Conservation (phyloP, 116 monocot genomes). For the Trichopus zeylanicus region DNA sequence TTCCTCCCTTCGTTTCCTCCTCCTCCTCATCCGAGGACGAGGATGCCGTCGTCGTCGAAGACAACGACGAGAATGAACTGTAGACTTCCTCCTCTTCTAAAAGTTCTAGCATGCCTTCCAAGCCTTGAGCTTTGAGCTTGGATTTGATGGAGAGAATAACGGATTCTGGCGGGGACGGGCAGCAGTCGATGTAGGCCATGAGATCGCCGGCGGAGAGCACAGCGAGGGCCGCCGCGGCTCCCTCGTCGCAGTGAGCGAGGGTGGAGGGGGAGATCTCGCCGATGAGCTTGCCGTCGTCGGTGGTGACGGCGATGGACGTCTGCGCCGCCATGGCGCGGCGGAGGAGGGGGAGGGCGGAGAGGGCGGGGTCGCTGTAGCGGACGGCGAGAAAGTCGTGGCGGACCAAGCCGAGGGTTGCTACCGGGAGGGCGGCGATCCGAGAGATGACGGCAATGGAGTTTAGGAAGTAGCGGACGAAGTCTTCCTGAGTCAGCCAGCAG, state of each 20-base stretch:
- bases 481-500: slow-evolving; percentile 79
- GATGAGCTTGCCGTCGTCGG: slow-evolving; percentile 42
- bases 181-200: slow-evolving; percentile 45
- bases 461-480: slow-evolving; percentile 77
- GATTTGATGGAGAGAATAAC: slow-evolving; percentile 12
- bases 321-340: slow-evolving; percentile 27
- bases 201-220: slow-evolving; percentile 55
- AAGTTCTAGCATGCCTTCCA: slow-evolving; percentile 39
- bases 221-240: slow-evolving; percentile 28
- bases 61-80: background rate
- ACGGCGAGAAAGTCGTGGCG: slow-evolving; percentile 40
- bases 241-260: slow-evolving; percentile 35
- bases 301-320: slow-evolving; percentile 64
- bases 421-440: slow-evolving; percentile 31
- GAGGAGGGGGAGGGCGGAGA: slow-evolving; percentile 56
- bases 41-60: too few species aligned
- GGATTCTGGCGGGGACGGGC: slow-evolving; percentile 19
- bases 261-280: slow-evolving; percentile 73
- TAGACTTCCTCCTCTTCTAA: slow-evolving; percentile 13
- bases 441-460: slow-evolving; percentile 66
- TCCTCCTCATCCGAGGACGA: slow-evolving; percentile 35
- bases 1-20: background rate
- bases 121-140: slow-evolving; percentile 26
- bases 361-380: slow-evolving; percentile 38
- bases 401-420: slow-evolving; percentile 49